Evolutionary conservation across 345 rosid species (phyloP), one percentile per base, ranked within the genome.

Genomic region (Arabis alpina): DNA sequence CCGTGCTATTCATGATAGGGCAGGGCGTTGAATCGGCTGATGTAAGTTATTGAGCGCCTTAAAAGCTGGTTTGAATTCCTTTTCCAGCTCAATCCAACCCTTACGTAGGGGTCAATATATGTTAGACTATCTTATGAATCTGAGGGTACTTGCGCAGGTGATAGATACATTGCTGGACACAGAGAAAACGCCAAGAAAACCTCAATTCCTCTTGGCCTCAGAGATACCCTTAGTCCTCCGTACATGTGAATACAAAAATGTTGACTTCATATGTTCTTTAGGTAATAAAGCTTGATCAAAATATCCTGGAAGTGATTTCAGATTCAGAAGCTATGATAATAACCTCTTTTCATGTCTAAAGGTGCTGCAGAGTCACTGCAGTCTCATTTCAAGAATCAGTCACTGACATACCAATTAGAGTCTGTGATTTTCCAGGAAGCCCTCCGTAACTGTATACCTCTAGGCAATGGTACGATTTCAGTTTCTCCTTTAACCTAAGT

Each of bases 1-100:
- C 93, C 36, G 93, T 93, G 65, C 82, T 93, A 49, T 91, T 93
- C 83, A 85, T 93, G 98, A 83, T 91, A 10, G 97, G 98, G 56
- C 92, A 82, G 74, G 96, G 92, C 50, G 79, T 85, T 43, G 98
- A 93, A 77, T 79, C 97, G 8, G 77, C 84, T 50, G 86, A 87
- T 76, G 97, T 93, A 76, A 60, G 90, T 85, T 69, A 49, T 66
- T 66, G 47, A 61, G 25, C 37, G n/a, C 40, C 64, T 63, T 73
- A 23, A 66, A 36, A 13, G 66, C 49, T 64, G 32, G 14, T 66
- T 74, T 42, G 53, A 40, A 3, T 47, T 16, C n/a, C 4, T 4
- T 51, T 56, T 63, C 10, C 58, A 73, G 16, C 42, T 61, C 59
- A 61, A 27, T 56, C 52, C 39, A 68, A 47, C 23, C 24, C 30